Conservation (phyloP, 2,329 filamentous ascomycete genomes). For the Endocalyx cinctus region DNA sequence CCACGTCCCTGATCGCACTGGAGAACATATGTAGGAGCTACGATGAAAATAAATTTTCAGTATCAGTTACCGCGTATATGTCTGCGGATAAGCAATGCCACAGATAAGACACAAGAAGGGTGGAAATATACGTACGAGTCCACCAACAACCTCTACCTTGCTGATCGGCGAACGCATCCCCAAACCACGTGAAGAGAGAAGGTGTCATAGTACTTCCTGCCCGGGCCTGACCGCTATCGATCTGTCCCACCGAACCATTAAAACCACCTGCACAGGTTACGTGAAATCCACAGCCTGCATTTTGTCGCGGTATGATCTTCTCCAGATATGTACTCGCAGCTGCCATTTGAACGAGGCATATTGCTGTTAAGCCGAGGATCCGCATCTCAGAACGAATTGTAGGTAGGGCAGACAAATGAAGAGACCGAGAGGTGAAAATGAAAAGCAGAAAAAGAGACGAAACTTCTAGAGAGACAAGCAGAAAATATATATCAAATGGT, state of each 20-base stretch:
- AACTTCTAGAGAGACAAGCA: no score
- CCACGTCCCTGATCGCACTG: slow-evolving; percentile 55
- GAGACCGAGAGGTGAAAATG: no score
- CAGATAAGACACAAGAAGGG: neutral
- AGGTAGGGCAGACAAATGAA: no score
- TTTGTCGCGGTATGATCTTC: slow-evolving; percentile 35
- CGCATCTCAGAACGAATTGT: no score
- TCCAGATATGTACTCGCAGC: no score
- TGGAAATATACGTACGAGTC: slow-evolving; percentile 40
- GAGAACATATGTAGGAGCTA: slow-evolving; percentile 52
- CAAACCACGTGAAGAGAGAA: slow-evolving; percentile 51
- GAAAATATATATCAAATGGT: no score
- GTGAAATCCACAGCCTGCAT: slow-evolving; percentile 49
- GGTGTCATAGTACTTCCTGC: slow-evolving; percentile 45
- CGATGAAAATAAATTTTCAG: neutral
- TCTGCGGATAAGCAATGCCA: neutral
- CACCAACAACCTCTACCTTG: slow-evolving; percentile 58
- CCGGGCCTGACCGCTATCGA: slow-evolving; percentile 58
- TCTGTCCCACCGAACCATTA: slow-evolving; percentile 53
- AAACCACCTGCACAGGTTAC: slow-evolving; percentile 44
- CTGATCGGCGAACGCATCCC: slow-evolving; percentile 50
- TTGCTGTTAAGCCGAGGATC: no score
- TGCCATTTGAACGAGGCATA: no score
- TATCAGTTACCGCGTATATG: no score
- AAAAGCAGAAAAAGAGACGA: no score